These are phyloP conservation scores for Sugiyamaella pinicola DNA, from an alignment of 1,139 yeast species.

Conservation along the genomic window DNA sequence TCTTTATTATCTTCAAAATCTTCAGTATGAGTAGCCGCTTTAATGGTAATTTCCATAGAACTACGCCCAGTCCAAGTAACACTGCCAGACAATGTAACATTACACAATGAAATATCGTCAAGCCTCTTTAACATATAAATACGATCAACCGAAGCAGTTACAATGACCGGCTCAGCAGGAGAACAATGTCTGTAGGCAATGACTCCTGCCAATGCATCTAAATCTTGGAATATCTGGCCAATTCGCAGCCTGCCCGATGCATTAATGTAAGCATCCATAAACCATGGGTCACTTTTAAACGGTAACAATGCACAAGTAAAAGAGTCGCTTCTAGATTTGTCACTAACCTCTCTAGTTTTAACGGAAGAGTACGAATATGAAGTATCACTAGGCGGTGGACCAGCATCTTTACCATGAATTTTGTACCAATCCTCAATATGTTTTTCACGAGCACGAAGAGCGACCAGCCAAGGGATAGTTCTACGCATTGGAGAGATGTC, in stretches of 20 bases:
- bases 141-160: conserved; percentile 91
- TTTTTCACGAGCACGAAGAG: conserved; percentile 71
- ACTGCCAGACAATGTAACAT: conserved; percentile 80
- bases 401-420: conserved; percentile 42
- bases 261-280: conserved; percentile 84
- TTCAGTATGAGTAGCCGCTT: conserved; percentile 74
- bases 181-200: conserved; percentile 84
- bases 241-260: conserved; percentile 86
- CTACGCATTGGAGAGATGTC: conserved; percentile 43
- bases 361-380: conserved; percentile 61
- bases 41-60: conserved; percentile 92
- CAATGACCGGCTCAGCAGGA: conserved; percentile 91
- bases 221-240: conserved; percentile 89
- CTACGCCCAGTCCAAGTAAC: conserved; percentile 95
- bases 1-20: conserved; percentile 41
- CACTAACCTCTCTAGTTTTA: conserved; percentile 63
- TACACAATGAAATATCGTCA: conserved; percentile 73
- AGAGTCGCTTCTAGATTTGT: conserved; percentile 73
- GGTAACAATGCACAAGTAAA: conserved; percentile 75
- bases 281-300: conserved; percentile 78
- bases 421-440: conserved; percentile 62
- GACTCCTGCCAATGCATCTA: conserved; percentile 87
- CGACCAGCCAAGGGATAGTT: conserved; percentile 75
- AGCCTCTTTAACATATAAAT: conserved; percentile 84
- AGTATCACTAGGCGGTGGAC: conserved; percentile 68